Base-by-base conservation (phyloP, 2,329 filamentous ascomycete species). In the Cephalotrichum gorgonifer region DNA sequence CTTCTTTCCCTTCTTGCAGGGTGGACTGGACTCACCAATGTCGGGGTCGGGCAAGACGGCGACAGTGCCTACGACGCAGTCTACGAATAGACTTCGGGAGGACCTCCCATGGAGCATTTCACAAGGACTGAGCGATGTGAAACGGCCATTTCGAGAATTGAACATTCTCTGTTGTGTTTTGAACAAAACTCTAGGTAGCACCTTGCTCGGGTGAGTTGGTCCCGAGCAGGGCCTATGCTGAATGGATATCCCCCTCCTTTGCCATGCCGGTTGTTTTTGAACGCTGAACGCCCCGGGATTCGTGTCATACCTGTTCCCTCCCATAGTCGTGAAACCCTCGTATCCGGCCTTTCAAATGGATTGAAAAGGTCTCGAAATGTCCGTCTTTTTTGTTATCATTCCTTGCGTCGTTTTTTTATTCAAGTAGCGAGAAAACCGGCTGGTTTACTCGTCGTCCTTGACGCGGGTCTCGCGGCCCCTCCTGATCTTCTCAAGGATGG, bases 401-500 rank as follows among this genome's bases (percentile, higher is more conserved):
- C 9, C 9, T 51, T 46, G 47, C 48, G 42, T 51, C 7, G 22
- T 41, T 45, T 46, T 43, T 48, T 47, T 49, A 48, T 52, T 52
- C 20, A 12, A n/a, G 14, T n/a, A 30, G 7, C 35, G 7, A 22
- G n/a, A 20, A 15, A 15, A 33, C 12, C 30, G n/a, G n/a, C 4
- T 14, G 4, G 4, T 49, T 49, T 49, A 49, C 47, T 84, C 84
- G 75, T 84, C 84, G 75, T 71, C 73, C 77, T 89, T 89, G 70
- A 74, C 74, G 69, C 75, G 75, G 67, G 81, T 77, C 75, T 91
- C 87, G 57, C 86, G 84, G 65, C 87, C 88, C 60, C 75, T 72
- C 74, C 84, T 83, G 76, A 86, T 88, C 74, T 88, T 83, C 75
- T 88, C 86, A 62, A 94, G 78, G 67, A 93, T 93, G 70, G 75